A percentile compares a stretch with the other conserved stretches of the same genome.
phyloP scores from a whole-genome alignment of 108 stramenopile genomes.

The Fistulifera solaris region DNA sequence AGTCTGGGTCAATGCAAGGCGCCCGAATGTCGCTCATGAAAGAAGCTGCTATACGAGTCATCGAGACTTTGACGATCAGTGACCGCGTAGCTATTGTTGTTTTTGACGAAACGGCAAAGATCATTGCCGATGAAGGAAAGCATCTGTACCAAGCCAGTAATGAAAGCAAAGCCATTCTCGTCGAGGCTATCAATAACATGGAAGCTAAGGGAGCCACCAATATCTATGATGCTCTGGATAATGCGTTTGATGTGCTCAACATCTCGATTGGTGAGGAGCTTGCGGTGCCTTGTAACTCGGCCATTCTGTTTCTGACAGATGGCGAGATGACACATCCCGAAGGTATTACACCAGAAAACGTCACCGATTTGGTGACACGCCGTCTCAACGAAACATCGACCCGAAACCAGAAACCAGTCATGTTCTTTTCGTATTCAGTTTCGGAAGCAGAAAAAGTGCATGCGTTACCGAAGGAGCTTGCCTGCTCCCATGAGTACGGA shows the following conservation, averaged over 20 bases:
- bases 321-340: constrained; percentile 21
- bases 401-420: constrained; percentile 3
- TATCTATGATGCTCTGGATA: constrained; percentile 10
- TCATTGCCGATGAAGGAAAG: not conserved
- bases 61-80: constrained; percentile 32
- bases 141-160: not conserved
- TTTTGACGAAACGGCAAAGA: constrained; percentile 14
- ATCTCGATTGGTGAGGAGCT: constrained; percentile 3
- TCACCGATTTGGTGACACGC: constrained; percentile 5
- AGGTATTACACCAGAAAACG: constrained; percentile 8
- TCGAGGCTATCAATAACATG: not conserved
- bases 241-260: constrained; percentile 14
- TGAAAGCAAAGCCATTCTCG: constrained; percentile 3
- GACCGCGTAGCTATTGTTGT: constrained; percentile 37
- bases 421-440: constrained; percentile 35
- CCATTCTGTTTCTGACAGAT: constrained; percentile 31
- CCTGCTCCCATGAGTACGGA: constrained; percentile 29
- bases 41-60: constrained; percentile 29
- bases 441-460: constrained; percentile 22
- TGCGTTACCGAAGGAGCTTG: constrained; percentile 24
- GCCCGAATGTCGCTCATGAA: constrained; percentile 19
- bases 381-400: not conserved
- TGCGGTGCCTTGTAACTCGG: constrained; percentile 9
- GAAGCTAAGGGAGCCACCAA: constrained; percentile 9
- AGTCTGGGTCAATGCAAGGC: constrained; percentile 34